A percentile compares a stretch with the other conserved stretches of the same genome.
Conservation (phyloP, 1,284 basidiomycete species). For the Naganishia sp. region DNA sequence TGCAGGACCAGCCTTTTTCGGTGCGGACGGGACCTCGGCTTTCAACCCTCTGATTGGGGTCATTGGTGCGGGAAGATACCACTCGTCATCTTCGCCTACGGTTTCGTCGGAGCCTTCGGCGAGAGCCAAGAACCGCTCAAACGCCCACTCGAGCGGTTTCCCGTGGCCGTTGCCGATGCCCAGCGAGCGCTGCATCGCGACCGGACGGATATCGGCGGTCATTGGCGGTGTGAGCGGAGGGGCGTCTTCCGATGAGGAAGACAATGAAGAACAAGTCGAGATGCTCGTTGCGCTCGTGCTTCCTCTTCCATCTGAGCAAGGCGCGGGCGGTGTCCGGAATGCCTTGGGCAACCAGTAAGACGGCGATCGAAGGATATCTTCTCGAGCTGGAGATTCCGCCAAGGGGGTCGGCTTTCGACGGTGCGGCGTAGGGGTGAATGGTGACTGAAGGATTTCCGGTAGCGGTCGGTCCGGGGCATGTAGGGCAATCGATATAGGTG, state of each 20-base stretch:
- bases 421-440: background rate
- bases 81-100: background rate
- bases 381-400: background rate
- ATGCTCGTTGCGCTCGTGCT: conserved; percentile 9
- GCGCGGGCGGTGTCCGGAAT: background rate
- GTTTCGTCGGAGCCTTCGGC: background rate
- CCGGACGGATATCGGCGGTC: background rate
- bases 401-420: background rate
- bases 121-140: conserved; percentile 4
- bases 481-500: background rate
- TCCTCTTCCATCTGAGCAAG: too few relatives aligned
- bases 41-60: background rate
- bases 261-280: background rate
- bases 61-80: background rate
- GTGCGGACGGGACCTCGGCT: background rate
- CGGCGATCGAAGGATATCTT: background rate
- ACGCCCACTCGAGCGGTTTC: background rate
- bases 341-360: background rate
- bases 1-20: background rate
- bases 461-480: background rate
- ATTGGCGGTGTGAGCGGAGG: background rate
- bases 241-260: background rate
- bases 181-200: conserved; percentile 1
- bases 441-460: conserved; percentile 4
- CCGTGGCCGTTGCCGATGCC: background rate